Evolutionary conservation across 768 basidiomycete genomes (phyloP).

Genomic region (Tulasnella sp.): DNA sequence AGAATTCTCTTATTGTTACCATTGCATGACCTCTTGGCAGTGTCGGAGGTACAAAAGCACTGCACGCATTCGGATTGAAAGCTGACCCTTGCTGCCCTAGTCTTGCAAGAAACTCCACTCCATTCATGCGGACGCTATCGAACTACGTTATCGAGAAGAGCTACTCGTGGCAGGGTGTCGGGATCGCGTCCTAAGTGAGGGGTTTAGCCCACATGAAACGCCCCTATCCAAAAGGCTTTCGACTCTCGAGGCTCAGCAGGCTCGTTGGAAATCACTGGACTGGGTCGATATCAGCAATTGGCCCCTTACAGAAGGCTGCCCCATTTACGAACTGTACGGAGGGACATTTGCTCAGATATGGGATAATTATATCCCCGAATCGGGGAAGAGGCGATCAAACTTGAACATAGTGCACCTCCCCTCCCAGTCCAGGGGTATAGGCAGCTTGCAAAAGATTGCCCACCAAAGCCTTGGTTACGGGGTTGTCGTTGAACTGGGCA

Average conservation of each 20-base stretch:
- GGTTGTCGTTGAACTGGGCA: conserved; percentile 16
- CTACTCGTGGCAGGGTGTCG: not conserved
- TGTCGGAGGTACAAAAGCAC: not conserved
- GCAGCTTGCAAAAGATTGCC: not conserved
- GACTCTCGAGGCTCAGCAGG: not conserved
- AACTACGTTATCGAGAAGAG: not conserved
- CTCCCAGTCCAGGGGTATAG: not conserved
- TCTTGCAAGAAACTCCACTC: not conserved
- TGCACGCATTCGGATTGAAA: too few relatives aligned
- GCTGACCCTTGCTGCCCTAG: not conserved
- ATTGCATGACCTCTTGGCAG: not conserved
- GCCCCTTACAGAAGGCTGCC: conserved; percentile 10
- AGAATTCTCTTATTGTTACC: not conserved
- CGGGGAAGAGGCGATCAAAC: not conserved
- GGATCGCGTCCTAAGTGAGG: not conserved
- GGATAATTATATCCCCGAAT: not conserved
- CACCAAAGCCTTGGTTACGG: not conserved
- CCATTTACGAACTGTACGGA: conserved; percentile 24
- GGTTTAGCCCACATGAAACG: not conserved
- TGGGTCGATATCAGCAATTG: conserved; percentile 3
- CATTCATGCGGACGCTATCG: not conserved
- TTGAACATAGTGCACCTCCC: conserved; percentile 9
- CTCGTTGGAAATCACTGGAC: conserved; percentile 10
- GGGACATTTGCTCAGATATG: conserved; percentile 23
- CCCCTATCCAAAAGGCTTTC: not conserved